phyloP scores from a whole-genome alignment of 805 yeast genomes.

The Metschnikowia kunwiensis region DNA sequence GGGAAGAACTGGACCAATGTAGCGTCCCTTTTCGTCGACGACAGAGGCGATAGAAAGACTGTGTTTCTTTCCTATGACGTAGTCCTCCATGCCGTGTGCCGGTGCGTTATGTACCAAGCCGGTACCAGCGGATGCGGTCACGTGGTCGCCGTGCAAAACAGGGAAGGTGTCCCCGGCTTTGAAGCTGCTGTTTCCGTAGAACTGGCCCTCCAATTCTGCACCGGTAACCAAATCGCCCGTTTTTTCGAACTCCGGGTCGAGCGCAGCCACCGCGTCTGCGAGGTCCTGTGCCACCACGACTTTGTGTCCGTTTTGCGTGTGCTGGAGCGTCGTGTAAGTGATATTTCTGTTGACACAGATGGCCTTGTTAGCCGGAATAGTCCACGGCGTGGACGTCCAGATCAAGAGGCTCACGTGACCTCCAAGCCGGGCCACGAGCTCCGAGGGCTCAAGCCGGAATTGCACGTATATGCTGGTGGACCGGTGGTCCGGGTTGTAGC shows the following conservation, averaged over 20 bases:
- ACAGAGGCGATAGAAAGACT: conserved; percentile 66
- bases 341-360: conserved; percentile 64
- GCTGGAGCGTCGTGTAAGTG: conserved; percentile 48
- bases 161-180: conserved; percentile 43
- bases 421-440: conserved; percentile 20
- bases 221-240: conserved; percentile 21
- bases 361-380: conserved; percentile 83
- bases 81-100: conserved; percentile 96
- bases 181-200: conserved; percentile 58
- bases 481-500: conserved; percentile 69
- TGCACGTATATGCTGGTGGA: conserved; percentile 68
- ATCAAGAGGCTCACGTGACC: conserved; percentile 43
- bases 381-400: conserved; percentile 99
- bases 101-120: conserved; percentile 98
- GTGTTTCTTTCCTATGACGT: conserved; percentile 59
- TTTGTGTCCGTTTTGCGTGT: conserved; percentile 33
- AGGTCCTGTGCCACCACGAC: conserved; percentile 59
- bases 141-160: conserved; percentile 76
- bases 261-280: conserved; percentile 32
- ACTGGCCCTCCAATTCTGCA: conserved; percentile 23
- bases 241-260: conserved; percentile 21
- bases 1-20: conserved; percentile 49
- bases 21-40: conserved; percentile 73
- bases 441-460: conserved; percentile 46
- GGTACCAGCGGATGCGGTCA: conserved; percentile 78